phyloP scores from a whole-genome alignment of 1,284 basidiomycete species.

The Pseudozyma hubeiensis region DNA sequence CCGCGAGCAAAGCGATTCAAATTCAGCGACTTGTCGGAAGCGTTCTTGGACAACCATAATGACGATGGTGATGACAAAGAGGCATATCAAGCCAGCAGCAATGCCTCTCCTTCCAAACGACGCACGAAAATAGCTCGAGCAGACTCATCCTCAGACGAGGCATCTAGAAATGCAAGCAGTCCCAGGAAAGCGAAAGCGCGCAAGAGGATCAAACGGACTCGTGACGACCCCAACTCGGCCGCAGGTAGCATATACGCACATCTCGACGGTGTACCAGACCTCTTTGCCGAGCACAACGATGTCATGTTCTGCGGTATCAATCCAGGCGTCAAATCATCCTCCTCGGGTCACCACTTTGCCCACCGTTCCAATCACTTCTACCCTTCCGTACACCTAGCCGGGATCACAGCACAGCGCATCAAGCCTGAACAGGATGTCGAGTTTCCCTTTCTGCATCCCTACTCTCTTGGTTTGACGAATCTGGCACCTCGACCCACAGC shows the following conservation, averaged over 20 bases:
- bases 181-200: slow-evolving; percentile 10
- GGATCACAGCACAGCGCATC: slow-evolving; percentile 44
- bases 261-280: slow-evolving; percentile 34
- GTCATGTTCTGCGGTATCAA: slow-evolving; percentile 57
- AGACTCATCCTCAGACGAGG: background rate
- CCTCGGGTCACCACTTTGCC: slow-evolving; percentile 45
- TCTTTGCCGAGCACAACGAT: slow-evolving; percentile 35
- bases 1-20: slow-evolving; percentile 9
- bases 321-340: slow-evolving; percentile 45
- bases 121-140: background rate
- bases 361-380: slow-evolving; percentile 56
- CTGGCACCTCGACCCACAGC: slow-evolving; percentile 42
- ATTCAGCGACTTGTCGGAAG: slow-evolving; percentile 1
- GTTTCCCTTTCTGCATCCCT: slow-evolving; percentile 26
- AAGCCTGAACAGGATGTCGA: slow-evolving; percentile 41
- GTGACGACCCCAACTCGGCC: slow-evolving; percentile 47
- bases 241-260: slow-evolving; percentile 41
- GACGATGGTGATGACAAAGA: slow-evolving; percentile 6
- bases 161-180: background rate
- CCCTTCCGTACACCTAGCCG: slow-evolving; percentile 35
- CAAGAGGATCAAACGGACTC: slow-evolving; percentile 31
- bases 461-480: slow-evolving; percentile 48
- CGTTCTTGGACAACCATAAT: background rate
- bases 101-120: background rate
- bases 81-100: background rate